Evolutionary conservation across 768 basidiomycete species (phyloP), one percentile per base, ranked within the genome.

Genomic region (Candolleomyces eurysporus): DNA sequence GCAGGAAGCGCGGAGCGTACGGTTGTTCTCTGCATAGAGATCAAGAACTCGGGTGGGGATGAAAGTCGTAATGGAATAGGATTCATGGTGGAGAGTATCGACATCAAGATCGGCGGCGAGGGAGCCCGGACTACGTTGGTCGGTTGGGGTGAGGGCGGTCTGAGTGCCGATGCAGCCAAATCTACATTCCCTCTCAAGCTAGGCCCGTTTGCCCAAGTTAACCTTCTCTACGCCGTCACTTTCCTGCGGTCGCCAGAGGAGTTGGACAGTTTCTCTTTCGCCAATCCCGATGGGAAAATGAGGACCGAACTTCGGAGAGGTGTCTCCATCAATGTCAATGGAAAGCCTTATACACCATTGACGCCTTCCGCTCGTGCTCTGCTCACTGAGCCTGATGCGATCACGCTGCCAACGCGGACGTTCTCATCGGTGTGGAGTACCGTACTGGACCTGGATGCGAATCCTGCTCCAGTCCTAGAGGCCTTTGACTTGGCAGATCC

Each of bases 381-480:
- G 16, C 66, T 59, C 45, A 67, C 65, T 5, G 66, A 68, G 13
- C 61, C 63, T 7, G 66, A 67, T 32, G 50, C 66, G 5, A 31
- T 69, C 9, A 59, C 68, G 1, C 92, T 87, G 65, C 92, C 90
- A 0, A 92, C 94, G 8, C 77, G 75, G 13, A 79, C 85, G 0
- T 97, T 95, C 72, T 84, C 87, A 0, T 95, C 94, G 0, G 79
- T 88, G 32, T 97, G 95, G 95, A 96, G 93, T 65, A 95, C 93
- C 65, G 78, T 92, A 1, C 84, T 97, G 19, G 92, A 96, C 71
- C 79, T 97, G n/a, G 72, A 79, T 7, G 70, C 79, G 17, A 74
- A 77, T 30, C 77, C 75, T 40, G 53, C 55, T 4, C 72, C 71
- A n/a, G 58, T 67, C 17, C 62, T 70, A 5, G 74, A 76, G 26